Evolutionary conservation across 192 early-diverging fungal species (phyloP), one percentile per base, ranked within the genome.

Genomic region (Podila clonocystis): DNA sequence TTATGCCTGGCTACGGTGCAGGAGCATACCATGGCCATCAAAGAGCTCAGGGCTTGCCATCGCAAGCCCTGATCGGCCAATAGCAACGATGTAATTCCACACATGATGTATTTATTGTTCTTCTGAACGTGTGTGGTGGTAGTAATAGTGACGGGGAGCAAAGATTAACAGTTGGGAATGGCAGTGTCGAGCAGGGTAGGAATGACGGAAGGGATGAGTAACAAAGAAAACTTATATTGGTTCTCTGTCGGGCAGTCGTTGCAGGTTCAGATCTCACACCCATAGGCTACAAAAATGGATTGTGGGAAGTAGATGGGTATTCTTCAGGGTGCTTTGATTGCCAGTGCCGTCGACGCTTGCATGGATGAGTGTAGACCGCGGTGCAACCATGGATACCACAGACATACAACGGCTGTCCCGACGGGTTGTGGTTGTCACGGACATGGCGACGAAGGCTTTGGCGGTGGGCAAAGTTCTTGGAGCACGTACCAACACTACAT

Each of bases 1-100:
- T 13, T 17, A 55, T 90, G 96, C 98, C 94, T 99, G 98, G 45
- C 98, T 97, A 78, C 98, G 93, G 86, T 99, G 98, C 83, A 99
- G 98, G 57, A 99, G 82, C 31, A 99, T 89, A 19, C 97, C 97
- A 50, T 99, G 88, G 57, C 93, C 94, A 82, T 99, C 98, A 77
- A 95, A 94, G 38, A 99, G 82, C 85, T 99, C 98, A 41, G 91
- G 83, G 73, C 91, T 94, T 38, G 95, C 95, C 48, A 86, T 86
- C 66, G n/a, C n/a, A 86, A 82, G 67, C 84, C 87, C 45, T 90
- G 83, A 83, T 98, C 95, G 17, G 95, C 93, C 50, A 97, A 85
- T 70, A 97, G 83, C 58, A 96, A 74, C 61, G 91, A 95, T 70
- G 88, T 88, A 68, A 98, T 95, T 67, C 96, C 97, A 72, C 96